A percentile compares a stretch with the other conserved stretches of the same genome.
phyloP scores from a whole-genome alignment of 2,329 filamentous ascomycete genomes.

The Trichoderma citrinoviride region DNA sequence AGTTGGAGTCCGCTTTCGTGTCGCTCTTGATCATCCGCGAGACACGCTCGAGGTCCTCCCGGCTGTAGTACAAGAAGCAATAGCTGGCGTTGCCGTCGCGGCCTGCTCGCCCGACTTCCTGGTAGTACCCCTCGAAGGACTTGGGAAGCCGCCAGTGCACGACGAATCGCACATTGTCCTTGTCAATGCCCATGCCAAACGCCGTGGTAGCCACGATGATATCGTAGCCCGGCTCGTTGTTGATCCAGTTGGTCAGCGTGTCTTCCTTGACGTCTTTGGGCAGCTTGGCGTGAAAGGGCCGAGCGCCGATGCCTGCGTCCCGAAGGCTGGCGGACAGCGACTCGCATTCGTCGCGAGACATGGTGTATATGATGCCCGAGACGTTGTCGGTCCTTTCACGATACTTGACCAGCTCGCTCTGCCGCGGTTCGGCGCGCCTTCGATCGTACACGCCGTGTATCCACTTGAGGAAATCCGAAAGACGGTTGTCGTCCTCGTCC shows the following conservation, averaged over 20 bases:
- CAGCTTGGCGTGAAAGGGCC: constrained; percentile 70
- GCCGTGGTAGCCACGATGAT: constrained; percentile 94
- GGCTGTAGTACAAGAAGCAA: constrained; percentile 88
- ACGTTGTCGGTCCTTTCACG: constrained; percentile 61
- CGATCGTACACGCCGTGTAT: constrained; percentile 69
- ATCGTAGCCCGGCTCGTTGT: constrained; percentile 73
- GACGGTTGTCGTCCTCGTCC: constrained; percentile 69
- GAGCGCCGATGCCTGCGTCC: constrained; percentile 67
- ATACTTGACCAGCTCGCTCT: constrained; percentile 53
- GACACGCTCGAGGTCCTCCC: constrained; percentile 78
- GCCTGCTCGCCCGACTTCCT: constrained; percentile 89
- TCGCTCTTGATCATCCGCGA: constrained; percentile 53
- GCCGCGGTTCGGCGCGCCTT: constrained; percentile 58
- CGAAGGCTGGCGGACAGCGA: constrained; percentile 64
- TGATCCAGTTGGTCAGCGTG: constrained; percentile 68
- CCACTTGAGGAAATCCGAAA: constrained; percentile 74
- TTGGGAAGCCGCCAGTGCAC: constrained; percentile 93
- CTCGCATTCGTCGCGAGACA: constrained; percentile 73
- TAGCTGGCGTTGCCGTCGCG: constrained; percentile 83
- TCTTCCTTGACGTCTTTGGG: constrained; percentile 66
- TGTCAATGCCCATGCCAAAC: constrained; percentile 98
- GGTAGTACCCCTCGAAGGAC: constrained; percentile 93
- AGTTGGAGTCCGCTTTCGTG: constrained; percentile 46
- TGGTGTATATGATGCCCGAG: constrained; percentile 76
- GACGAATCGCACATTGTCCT: constrained; percentile 90